Evolutionary conservation across 805 yeast species (phyloP).

Genomic region (Spathaspora sp.): DNA sequence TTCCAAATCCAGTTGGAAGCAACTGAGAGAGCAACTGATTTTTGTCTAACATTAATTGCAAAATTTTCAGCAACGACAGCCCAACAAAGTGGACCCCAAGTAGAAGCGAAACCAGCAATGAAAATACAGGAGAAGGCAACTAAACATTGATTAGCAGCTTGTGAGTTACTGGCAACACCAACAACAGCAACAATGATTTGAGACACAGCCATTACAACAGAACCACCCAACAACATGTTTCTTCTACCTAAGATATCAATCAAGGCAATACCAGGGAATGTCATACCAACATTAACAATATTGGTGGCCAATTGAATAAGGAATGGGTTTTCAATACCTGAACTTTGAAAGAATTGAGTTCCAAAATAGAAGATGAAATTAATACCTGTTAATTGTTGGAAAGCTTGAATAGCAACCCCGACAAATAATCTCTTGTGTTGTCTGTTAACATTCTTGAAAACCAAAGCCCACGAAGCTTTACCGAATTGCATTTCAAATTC

Average conservation of each 20-base stretch:
- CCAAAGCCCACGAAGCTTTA: conserved; percentile 46
- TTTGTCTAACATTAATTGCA: conserved; percentile 36
- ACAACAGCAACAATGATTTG: conserved; percentile 46
- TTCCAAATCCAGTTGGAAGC: conserved; percentile 42
- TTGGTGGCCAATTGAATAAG: conserved; percentile 39
- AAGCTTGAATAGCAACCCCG: conserved; percentile 68
- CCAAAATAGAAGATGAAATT: conserved; percentile 90
- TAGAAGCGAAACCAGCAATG: conserved; percentile 39
- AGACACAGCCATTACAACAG: conserved; percentile 58
- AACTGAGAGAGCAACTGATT: conserved; percentile 36
- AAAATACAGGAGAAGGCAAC: conserved; percentile 37
- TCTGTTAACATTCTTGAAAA: conserved; percentile 57
- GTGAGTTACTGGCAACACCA: conserved; percentile 35
- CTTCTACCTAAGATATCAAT: conserved; percentile 57
- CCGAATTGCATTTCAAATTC: conserved; percentile 66
- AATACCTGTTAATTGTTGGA: conserved; percentile 89
- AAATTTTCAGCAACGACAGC: conserved; percentile 34
- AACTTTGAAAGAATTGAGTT: conserved; percentile 67
- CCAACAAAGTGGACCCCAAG: conserved; percentile 42
- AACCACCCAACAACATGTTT: conserved; percentile 55
- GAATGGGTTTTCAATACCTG: conserved; percentile 54
- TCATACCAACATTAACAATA: conserved; percentile 36
- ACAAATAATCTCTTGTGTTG: conserved; percentile 49
- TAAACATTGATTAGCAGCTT: conserved; percentile 27
- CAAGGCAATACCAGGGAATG: conserved; percentile 34